Conservation (phyloP, 352 stramenopile species). For the Phytophthora foliorum region DNA sequence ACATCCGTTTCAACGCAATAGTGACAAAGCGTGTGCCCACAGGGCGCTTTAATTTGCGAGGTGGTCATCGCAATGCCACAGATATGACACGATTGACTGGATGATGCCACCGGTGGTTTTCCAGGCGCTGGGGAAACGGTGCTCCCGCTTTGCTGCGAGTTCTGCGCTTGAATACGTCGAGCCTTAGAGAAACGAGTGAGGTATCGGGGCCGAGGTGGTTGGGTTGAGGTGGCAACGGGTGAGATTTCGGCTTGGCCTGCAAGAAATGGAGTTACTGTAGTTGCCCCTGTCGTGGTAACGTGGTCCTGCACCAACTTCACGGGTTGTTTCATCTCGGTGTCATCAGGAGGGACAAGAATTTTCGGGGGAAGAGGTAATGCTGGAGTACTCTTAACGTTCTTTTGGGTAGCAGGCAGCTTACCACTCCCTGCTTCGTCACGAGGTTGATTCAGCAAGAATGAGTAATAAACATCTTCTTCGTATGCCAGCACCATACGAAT, state of each 20-base stretch:
- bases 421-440: background rate
- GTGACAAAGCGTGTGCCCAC: conserved; percentile 41
- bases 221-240: background rate
- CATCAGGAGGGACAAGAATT: background rate
- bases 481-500: conserved; percentile 40
- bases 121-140: background rate
- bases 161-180: background rate
- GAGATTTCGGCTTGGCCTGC: background rate
- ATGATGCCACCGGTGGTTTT: background rate
- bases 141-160: background rate
- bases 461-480: conserved; percentile 57
- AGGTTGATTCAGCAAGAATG: conserved; percentile 35
- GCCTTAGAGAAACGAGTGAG: conserved; percentile 13
- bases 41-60: conserved; percentile 17
- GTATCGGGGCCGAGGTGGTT: conserved; percentile 9
- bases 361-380: background rate
- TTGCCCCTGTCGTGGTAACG: background rate
- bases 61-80: conserved; percentile 3
- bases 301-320: background rate
- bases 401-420: background rate
- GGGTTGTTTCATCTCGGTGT: conserved; percentile 20
- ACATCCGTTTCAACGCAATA: conserved; percentile 45
- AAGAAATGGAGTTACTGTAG: background rate
- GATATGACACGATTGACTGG: background rate
- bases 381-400: background rate